phyloP scores from a whole-genome alignment of 768 basidiomycete genomes.

The Russula olivacea region DNA sequence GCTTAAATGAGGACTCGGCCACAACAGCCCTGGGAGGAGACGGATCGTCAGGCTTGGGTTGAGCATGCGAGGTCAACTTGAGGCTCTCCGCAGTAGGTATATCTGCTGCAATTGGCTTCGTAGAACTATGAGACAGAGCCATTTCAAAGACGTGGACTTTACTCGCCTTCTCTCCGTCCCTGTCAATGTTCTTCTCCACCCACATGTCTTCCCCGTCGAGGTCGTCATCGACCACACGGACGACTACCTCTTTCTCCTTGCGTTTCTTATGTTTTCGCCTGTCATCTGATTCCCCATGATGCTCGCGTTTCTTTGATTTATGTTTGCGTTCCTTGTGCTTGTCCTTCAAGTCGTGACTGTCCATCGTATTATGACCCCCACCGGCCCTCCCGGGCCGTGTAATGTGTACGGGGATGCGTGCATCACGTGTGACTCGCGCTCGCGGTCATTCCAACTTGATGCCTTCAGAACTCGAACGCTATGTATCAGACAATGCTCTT shows the following conservation, averaged over 20 bases:
- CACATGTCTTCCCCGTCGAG: slow-evolving; percentile 70
- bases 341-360: slow-evolving; percentile 32
- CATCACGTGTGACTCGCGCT: not conserved
- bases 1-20: slow-evolving; percentile 48
- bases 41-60: slow-evolving; percentile 40
- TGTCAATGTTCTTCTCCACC: slow-evolving; percentile 82
- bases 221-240: slow-evolving; percentile 64
- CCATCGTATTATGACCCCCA: not conserved
- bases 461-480: slow-evolving; percentile 61
- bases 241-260: slow-evolving; percentile 35
- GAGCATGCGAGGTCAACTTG: slow-evolving; percentile 57
- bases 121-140: slow-evolving; percentile 5
- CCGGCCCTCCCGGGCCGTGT: not conserved
- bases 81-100: slow-evolving; percentile 75
- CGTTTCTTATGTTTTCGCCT: slow-evolving; percentile 35
- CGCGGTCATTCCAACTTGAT: slow-evolving; percentile 32
- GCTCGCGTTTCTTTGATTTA: slow-evolving; percentile 52
- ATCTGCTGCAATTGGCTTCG: slow-evolving; percentile 57
- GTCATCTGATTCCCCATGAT: slow-evolving; percentile 40
- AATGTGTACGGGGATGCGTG: not conserved
- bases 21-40: slow-evolving; percentile 40
- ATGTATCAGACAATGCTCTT: slow-evolving; percentile 74
- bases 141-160: not conserved
- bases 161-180: slow-evolving; percentile 69
- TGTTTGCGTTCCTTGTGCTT: slow-evolving; percentile 40